phyloP scores from a whole-genome alignment of 1,284 basidiomycete species.

The Cryptococcus neoformans region DNA sequence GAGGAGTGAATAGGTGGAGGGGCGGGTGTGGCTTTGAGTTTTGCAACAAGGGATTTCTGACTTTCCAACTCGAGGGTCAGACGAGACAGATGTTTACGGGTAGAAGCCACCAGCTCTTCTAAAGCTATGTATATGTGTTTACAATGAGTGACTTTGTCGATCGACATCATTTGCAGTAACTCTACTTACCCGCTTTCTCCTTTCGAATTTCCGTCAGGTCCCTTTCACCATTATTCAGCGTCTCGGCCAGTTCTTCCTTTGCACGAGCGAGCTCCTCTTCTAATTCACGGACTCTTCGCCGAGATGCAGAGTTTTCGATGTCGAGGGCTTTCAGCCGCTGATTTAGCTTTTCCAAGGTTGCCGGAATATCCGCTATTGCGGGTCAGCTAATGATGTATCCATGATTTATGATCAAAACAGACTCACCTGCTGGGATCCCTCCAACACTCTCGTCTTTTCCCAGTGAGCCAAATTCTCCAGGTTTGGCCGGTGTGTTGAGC shows the following conservation, averaged over 20 bases:
- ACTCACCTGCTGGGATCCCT: conserved; percentile 27
- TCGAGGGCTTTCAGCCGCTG: conserved; percentile 56
- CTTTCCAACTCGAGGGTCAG: conserved; percentile 71
- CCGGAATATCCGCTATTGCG: conserved; percentile 15
- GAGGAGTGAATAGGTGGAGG: conserved; percentile 10
- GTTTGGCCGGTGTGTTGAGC: conserved; percentile 44
- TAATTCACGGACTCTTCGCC: conserved; percentile 70
- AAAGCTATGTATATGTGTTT: conserved; percentile 55
- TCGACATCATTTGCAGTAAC: no score
- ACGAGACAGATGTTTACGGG: conserved; percentile 68
- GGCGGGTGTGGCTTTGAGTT: conserved; percentile 54
- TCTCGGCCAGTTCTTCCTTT: conserved; percentile 31
- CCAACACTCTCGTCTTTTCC: conserved; percentile 32
- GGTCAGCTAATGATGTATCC: background rate
- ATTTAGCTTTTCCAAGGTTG: conserved; percentile 31
- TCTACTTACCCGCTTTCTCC: no score
- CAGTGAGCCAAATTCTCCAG: conserved; percentile 23
- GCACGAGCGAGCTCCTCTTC: conserved; percentile 65
- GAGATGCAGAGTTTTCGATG: conserved; percentile 71
- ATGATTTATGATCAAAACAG: background rate
- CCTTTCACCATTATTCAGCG: no score
- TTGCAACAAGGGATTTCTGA: conserved; percentile 61
- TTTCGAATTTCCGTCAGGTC: no score
- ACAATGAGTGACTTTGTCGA: no score
- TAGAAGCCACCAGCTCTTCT: conserved; percentile 66